A percentile compares a stretch with the other conserved stretches of the same genome.
Conservation (phyloP, 202 grass and related monocot genomes). For the Digitaria exilis region DNA sequence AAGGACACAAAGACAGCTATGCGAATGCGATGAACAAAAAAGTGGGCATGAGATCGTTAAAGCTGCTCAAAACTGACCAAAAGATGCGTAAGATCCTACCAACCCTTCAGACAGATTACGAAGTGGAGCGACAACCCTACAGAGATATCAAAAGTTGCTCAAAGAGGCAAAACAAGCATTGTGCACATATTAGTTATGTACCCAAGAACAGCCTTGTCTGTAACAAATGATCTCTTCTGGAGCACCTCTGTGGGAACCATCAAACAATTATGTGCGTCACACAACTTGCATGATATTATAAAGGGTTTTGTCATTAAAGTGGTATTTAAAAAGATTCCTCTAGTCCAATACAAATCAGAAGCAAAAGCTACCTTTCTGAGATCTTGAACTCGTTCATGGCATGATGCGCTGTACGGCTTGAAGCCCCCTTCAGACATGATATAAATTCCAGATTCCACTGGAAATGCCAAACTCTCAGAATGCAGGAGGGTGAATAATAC, state of each 20-base stretch:
- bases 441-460: slow-evolving; percentile 32
- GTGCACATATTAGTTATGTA: slow-evolving; percentile 38
- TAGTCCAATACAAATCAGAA: slow-evolving; percentile 38
- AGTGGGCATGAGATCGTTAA: slow-evolving; percentile 47
- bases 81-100: slow-evolving; percentile 55
- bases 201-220: slow-evolving; percentile 44
- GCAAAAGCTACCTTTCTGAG: slow-evolving; percentile 20
- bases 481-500: slow-evolving; percentile 18
- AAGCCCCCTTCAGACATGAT: slow-evolving; percentile 20
- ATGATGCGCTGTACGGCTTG: slow-evolving; percentile 20
- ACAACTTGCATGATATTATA: slow-evolving; percentile 47
- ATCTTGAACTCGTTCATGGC: slow-evolving; percentile 33
- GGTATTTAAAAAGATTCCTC: slow-evolving; percentile 35
- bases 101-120: slow-evolving; percentile 43
- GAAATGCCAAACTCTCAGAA: slow-evolving; percentile 31
- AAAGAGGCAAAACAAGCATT: slow-evolving; percentile 32
- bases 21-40: slow-evolving; percentile 21
- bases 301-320: background rate
- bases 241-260: slow-evolving; percentile 39
- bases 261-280: slow-evolving; percentile 33
- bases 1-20: slow-evolving; percentile 23
- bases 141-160: slow-evolving; percentile 46
- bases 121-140: slow-evolving; percentile 5
- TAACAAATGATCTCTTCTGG: slow-evolving; percentile 47
- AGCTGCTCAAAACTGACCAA: slow-evolving; percentile 47